Evolutionary conservation across 495 filamentous ascomycete genomes (phyloP).

Genomic region (Darksidea phi): DNA sequence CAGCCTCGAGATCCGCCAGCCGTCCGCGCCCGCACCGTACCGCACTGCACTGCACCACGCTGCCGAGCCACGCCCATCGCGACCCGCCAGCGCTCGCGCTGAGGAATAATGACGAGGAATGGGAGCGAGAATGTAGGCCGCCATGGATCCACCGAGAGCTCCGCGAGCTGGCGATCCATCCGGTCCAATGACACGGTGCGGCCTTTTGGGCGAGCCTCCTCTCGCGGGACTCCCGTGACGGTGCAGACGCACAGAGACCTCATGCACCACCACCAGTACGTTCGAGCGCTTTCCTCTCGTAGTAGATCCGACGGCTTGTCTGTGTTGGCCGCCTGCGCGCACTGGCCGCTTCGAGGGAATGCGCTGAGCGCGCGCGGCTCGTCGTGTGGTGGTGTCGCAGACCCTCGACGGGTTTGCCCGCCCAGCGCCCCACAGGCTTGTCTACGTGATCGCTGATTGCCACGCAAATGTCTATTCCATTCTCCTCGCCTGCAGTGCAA

Average conservation of each 20-base stretch:
- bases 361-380: neutral
- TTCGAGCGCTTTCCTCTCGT: neutral
- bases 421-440: neutral
- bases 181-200: slow-evolving; percentile 60
- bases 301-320: neutral
- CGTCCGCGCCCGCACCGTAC: slow-evolving; percentile 9
- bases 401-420: neutral
- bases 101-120: slow-evolving; percentile 55
- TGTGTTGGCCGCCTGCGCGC: neutral
- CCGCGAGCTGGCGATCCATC: slow-evolving; percentile 58
- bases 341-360: neutral
- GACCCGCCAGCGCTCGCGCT: neutral
- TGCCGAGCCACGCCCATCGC: slow-evolving; percentile 8
- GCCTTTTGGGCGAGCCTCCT: slow-evolving; percentile 40
- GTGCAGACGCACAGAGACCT: slow-evolving; percentile 56
- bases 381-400: slow-evolving; percentile 8
- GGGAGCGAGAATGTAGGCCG: slow-evolving; percentile 56
- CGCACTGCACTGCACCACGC: neutral
- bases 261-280: slow-evolving; percentile 13
- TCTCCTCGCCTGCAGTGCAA: neutral
- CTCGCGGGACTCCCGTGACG: slow-evolving; percentile 53
- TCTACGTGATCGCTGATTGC: neutral
- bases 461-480: slow-evolving; percentile 5
- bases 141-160: slow-evolving; percentile 64
- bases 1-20: slow-evolving; percentile 13